phyloP scores from a whole-genome alignment of 768 basidiomycete genomes.

The Tulasnella sp. region DNA sequence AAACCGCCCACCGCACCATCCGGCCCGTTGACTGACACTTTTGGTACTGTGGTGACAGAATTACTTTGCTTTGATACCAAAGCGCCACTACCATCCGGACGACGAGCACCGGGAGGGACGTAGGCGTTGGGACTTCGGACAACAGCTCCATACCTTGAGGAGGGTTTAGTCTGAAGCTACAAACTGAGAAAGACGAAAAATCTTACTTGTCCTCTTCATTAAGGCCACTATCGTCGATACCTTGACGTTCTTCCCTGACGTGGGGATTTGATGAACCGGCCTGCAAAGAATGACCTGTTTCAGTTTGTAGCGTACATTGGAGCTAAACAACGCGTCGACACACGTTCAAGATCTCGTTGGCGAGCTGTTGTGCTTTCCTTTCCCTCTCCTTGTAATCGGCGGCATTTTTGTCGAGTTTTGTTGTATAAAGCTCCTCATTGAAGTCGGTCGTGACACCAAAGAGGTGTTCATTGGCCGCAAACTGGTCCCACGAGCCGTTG shows the following conservation, averaged over 20 bases:
- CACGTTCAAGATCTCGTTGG: conserved; percentile 82
- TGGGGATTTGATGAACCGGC: conserved; percentile 60
- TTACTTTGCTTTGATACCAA: conserved; percentile 20
- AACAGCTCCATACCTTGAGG: conserved; percentile 76
- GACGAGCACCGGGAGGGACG: conserved; percentile 83
- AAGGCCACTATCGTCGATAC: conserved; percentile 53
- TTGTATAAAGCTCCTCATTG: conserved; percentile 91
- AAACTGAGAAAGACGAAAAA: conserved; percentile 10
- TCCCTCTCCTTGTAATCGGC: conserved; percentile 84
- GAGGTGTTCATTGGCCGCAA: conserved; percentile 79
- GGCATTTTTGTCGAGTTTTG: conserved; percentile 71
- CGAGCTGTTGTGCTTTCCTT: conserved; percentile 72
- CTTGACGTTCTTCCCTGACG: conserved; percentile 75
- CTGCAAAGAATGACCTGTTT: conserved; percentile 28
- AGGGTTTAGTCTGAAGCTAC: conserved; percentile 20
- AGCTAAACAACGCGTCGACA: conserved; percentile 23
- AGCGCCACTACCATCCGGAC: conserved; percentile 21
- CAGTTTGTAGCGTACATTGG: background rate
- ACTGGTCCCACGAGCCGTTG: conserved; percentile 71
- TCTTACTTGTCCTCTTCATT: conserved; percentile 95
- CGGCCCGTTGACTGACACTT: conserved; percentile 11
- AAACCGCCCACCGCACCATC: conserved; percentile 4
- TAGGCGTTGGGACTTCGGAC: conserved; percentile 81
- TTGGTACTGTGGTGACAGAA: conserved; percentile 13
- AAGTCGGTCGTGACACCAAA: conserved; percentile 88